These are phyloP conservation scores for Coemansia sp. DNA, from an alignment of 192 early-diverging fungal species.

Conservation along the genomic window DNA sequence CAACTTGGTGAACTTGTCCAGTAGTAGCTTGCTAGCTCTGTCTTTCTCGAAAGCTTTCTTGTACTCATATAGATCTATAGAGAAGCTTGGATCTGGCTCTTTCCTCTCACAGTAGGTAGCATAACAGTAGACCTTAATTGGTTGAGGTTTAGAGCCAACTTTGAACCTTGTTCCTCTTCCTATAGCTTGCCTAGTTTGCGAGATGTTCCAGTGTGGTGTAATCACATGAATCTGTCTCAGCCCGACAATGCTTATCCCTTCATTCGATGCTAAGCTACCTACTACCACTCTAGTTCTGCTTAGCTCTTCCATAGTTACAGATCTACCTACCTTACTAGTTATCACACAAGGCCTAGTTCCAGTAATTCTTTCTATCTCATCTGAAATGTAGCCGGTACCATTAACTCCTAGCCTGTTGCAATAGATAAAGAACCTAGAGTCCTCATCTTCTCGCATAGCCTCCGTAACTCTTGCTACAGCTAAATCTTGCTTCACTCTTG, in stretches of 20 bases:
- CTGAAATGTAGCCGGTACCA: conserved; percentile 4
- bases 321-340: background rate
- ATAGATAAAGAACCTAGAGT: conserved; percentile 11
- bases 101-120: conserved; percentile 2
- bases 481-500: background rate
- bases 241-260: conserved; percentile 12
- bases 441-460: background rate
- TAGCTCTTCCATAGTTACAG: background rate
- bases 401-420: conserved; percentile 2
- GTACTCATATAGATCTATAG: conserved; percentile 21
- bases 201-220: conserved; percentile 22
- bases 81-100: conserved; percentile 1
- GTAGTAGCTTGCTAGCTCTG: background rate
- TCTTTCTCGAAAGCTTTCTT: conserved; percentile 14
- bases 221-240: conserved; percentile 12
- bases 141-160: background rate
- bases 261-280: conserved; percentile 15
- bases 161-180: conserved; percentile 20
- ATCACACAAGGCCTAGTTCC: background rate
- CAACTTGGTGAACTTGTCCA: background rate
- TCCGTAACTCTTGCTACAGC: background rate
- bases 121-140: conserved; percentile 14
- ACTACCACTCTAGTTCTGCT: background rate
- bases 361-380: background rate
- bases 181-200: conserved; percentile 14